phyloP scores from a whole-genome alignment of 2,329 filamentous ascomycete species.

The Fusarium bactridioides region DNA sequence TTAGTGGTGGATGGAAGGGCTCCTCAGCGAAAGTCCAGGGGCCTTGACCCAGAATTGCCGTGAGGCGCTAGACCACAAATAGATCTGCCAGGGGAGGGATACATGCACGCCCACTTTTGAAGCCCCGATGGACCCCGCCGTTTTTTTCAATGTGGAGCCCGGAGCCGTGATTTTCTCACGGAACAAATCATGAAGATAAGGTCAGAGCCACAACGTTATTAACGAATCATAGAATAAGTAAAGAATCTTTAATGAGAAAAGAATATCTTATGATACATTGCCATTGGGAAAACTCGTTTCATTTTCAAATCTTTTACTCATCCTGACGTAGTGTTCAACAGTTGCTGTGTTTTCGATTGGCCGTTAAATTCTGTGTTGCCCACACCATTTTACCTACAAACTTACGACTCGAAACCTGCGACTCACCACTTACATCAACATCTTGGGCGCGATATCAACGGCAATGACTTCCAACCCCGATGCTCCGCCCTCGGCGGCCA shows the following conservation, averaged over 20 bases:
- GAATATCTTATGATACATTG: background rate
- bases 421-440: slow-evolving; percentile 2
- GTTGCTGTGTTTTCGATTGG: background rate
- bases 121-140: slow-evolving; percentile 12
- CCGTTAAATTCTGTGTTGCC: slow-evolving; percentile 1
- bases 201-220: background rate
- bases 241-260: background rate
- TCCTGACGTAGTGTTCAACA: background rate
- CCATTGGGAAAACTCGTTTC: background rate
- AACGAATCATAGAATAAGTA: background rate
- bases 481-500: slow-evolving; percentile 67
- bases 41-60: slow-evolving; percentile 25
- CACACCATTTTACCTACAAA: background rate
- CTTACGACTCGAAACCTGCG: background rate
- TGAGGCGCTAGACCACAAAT: slow-evolving; percentile 26
- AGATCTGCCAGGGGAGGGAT: slow-evolving; percentile 11
- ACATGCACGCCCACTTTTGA: slow-evolving; percentile 29
- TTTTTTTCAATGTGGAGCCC: slow-evolving; percentile 30
- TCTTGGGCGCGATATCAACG: background rate
- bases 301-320: background rate
- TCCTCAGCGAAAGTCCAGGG: slow-evolving; percentile 4
- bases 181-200: slow-evolving; percentile 28
- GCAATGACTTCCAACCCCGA: slow-evolving; percentile 46
- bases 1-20: slow-evolving; percentile 18
- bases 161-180: slow-evolving; percentile 23